These are phyloP conservation scores for Penicillium goetzii DNA, from an alignment of 495 filamentous ascomycete species.

Conservation along the genomic window DNA sequence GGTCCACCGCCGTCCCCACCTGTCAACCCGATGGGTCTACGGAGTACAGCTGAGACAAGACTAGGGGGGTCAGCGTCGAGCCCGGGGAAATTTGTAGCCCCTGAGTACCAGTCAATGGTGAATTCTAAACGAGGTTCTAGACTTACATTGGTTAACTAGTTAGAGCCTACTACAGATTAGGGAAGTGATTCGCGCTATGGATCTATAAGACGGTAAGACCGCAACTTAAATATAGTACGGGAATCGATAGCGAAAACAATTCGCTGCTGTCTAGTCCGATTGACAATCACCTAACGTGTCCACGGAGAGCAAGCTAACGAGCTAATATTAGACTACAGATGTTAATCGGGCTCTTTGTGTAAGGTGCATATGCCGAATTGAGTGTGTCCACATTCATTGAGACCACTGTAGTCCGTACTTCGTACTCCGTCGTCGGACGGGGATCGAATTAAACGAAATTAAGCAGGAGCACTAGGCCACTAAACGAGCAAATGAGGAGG, in stretches of 20 bases:
- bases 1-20: constrained; percentile 16
- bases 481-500: neutral
- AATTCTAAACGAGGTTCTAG: neutral
- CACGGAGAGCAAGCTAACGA: neutral
- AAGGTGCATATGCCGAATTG: neutral
- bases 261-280: neutral
- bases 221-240: neutral
- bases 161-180: neutral
- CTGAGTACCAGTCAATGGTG: constrained; percentile 3
- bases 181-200: neutral
- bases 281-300: neutral
- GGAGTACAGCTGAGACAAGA: constrained; percentile 9
- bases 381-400: neutral
- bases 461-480: neutral
- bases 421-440: neutral
- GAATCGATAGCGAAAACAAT: neutral
- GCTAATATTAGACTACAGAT: neutral
- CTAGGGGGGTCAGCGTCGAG: neutral
- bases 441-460: neutral
- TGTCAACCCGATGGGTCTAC: constrained; percentile 15
- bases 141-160: neutral
- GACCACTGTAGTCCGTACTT: neutral
- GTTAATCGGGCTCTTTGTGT: neutral
- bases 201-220: neutral
- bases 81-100: constrained; percentile 8